Conservation (phyloP, 164 flowering plant species). For the Brasenia schreberi region DNA sequence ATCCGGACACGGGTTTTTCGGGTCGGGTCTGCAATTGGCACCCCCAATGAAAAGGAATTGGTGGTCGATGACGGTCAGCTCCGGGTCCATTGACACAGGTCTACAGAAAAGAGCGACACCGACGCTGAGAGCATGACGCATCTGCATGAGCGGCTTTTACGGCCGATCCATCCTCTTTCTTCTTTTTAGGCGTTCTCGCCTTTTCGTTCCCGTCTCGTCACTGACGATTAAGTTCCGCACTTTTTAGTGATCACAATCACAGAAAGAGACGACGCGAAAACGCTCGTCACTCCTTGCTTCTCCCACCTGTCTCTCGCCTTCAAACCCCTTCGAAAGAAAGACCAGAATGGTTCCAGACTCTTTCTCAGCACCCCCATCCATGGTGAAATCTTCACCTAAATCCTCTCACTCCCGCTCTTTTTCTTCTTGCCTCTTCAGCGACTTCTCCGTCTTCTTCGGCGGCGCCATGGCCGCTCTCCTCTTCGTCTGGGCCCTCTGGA, state of each 20-base stretch:
- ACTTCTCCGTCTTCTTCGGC: slow-evolving; percentile 26
- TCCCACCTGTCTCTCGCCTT: background rate
- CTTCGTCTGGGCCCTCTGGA: slow-evolving; percentile 39
- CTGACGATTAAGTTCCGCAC: background rate
- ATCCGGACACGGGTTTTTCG: no score
- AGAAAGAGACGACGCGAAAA: background rate
- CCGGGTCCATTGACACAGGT: no score
- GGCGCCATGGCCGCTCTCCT: slow-evolving; percentile 41
- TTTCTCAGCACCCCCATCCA: slow-evolving; percentile 10
- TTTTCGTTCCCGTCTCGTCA: background rate
- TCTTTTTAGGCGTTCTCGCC: no score
- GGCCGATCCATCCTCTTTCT: no score
- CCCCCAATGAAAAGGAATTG: no score
- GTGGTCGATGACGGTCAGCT: no score
- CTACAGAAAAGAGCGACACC: no score
- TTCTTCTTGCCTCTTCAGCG: slow-evolving; percentile 16
- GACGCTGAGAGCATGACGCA: no score
- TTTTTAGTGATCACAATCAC: no score
- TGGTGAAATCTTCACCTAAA: slow-evolving; percentile 26
- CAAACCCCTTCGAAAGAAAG: background rate
- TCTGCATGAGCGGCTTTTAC: no score
- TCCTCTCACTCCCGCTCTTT: background rate
- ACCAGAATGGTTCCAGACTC: background rate
- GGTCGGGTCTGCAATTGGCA: no score
- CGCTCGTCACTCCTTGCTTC: background rate